phyloP scores from a whole-genome alignment of 495 filamentous ascomycete species.

The Aspergillus sparsus region DNA sequence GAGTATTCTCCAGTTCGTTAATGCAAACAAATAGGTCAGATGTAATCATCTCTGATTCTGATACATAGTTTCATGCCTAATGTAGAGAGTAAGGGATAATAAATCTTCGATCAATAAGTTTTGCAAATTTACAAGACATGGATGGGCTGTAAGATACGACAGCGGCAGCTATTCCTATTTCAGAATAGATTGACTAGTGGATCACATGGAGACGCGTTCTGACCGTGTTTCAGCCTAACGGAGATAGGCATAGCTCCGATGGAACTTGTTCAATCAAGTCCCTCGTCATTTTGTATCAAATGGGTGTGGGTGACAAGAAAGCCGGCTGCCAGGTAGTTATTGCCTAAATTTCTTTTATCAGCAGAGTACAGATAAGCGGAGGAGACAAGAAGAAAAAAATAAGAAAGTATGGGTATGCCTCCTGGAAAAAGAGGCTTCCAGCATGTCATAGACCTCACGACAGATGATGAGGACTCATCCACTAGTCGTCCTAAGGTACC shows the following conservation, averaged over 20 bases:
- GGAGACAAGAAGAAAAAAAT: neutral
- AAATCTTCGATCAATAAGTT: too few relatives aligned
- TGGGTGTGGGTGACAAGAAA: neutral
- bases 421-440: constrained; percentile 18
- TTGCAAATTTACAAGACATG: too few relatives aligned
- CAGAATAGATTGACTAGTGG: neutral
- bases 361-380: neutral
- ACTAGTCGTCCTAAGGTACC: constrained; percentile 11
- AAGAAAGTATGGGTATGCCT: constrained; percentile 12
- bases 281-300: neutral
- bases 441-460: constrained; percentile 15
- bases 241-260: neutral
- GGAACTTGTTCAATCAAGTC: neutral
- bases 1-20: too few relatives aligned
- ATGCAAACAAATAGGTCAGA: too few relatives aligned
- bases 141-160: neutral
- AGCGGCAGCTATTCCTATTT: neutral
- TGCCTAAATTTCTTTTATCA: neutral
- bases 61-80: too few relatives aligned
- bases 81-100: too few relatives aligned
- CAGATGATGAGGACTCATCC: constrained; percentile 5
- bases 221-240: constrained; percentile 15
- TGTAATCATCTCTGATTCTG: too few relatives aligned
- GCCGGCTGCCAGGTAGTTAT: neutral
- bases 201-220: constrained; percentile 17